Evolutionary conservation across 1,139 yeast species (phyloP).

Genomic region (Blastobotrys persicus): DNA sequence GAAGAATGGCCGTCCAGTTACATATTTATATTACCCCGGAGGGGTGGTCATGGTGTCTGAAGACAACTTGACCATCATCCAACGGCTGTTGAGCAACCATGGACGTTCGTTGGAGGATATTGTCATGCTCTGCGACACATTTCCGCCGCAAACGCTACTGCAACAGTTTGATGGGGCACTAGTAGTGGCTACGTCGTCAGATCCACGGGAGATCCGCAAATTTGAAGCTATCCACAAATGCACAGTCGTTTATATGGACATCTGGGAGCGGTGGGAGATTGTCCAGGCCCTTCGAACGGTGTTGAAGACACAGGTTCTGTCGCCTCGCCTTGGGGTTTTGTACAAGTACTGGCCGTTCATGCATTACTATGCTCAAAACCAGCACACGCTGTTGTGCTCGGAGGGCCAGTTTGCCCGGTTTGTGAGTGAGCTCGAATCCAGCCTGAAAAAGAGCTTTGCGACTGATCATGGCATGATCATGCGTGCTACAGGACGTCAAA

Average conservation of each 20-base stretch:
- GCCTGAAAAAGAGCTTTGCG: neutral
- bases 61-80: neutral
- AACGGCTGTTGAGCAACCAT: neutral
- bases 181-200: neutral
- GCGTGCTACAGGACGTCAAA: neutral
- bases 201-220: neutral
- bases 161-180: neutral
- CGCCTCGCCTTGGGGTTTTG: neutral
- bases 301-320: neutral
- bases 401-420: neutral
- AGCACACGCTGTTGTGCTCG: neutral
- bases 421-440: neutral
- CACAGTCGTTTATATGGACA: neutral
- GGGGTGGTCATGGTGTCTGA: neutral
- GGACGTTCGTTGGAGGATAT: neutral
- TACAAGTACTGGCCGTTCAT: neutral
- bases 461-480: neutral
- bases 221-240: neutral
- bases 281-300: neutral
- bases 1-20: neutral
- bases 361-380: neutral
- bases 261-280: neutral
- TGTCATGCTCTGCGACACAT: neutral
- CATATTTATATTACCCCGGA: neutral
- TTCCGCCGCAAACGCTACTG: neutral